Evolutionary conservation across 306 rosid genomes (phyloP), one percentile per base, ranked within the genome.

Genomic region (Aeschynomene evenia): DNA sequence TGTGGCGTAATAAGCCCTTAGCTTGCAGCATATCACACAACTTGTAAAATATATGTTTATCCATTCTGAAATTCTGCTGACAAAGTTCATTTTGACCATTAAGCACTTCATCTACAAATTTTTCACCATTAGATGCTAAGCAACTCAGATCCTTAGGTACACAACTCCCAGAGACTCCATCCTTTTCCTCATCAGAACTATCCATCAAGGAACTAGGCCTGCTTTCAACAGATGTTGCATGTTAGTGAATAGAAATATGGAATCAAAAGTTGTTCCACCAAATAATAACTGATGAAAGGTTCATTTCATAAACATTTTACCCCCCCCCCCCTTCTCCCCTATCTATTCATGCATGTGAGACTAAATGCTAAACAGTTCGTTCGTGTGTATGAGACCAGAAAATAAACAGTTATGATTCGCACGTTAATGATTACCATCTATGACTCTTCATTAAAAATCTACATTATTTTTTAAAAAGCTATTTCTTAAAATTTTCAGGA

Each of bases 71-170:
- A 57, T 87, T 87, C 23, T 92, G 95, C 57, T 78, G 48, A 74
- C 96, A 92, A 8, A 49, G 52, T 82, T 85, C 90, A 81, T 89
- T 89, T 31, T 66, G 78, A 66, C 90, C 96, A 34, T 81, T 81
- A 61, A 89, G 96, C 50, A 92, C 98, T 82, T 79, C 95, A 68
- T 92, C 98, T 26, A 92, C 83, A 60, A 92, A 92, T 70, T 92
- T 89, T n/a, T 72, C 71, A 55, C 92, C 92, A 70, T 66, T 84
- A 45, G 86, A 79, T 46, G 76, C 82, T 65, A 83, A 71, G 69
- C 75, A 89, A 72, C 74, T 75, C 31, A 74, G 81, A 66, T 87
- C 90, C 75, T 77, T 77, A 3, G 90, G 89, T 39, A 75, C 53
- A 64, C 68, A 79, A 72, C 61, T 81, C 61, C 78, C 81, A 21